A percentile compares a stretch with the other conserved stretches of the same genome.
Evolutionary conservation across 148 eudicot genomes (phyloP).

Genomic region (Simmondsia chinensis): DNA sequence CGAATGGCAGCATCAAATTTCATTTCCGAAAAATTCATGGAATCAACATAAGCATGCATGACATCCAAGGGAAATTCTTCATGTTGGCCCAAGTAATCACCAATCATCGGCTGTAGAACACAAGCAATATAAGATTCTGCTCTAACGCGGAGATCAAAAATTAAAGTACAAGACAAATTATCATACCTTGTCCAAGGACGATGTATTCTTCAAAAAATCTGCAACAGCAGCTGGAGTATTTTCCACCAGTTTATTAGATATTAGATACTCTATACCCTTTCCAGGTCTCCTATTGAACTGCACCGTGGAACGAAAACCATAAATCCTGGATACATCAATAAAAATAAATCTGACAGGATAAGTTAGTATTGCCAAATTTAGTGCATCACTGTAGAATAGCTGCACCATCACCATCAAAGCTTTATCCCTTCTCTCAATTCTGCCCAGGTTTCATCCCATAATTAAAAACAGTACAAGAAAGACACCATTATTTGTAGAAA

Average conservation of each 20-base stretch:
- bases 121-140: slow-evolving; percentile 4
- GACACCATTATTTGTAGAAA: too few relatives aligned
- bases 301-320: slow-evolving; percentile 1
- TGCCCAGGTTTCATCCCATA: too few relatives aligned
- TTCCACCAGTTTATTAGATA: slow-evolving; percentile 81
- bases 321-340: slow-evolving; percentile 4
- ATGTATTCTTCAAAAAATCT: slow-evolving; percentile 73
- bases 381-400: too few relatives aligned
- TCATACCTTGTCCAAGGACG: slow-evolving; percentile 72
- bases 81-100: slow-evolving; percentile 96
- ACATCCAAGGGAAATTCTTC: slow-evolving; percentile 93
- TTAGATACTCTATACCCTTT: slow-evolving; percentile 74
- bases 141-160: neutral
- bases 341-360: too few relatives aligned
- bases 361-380: too few relatives aligned
- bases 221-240: slow-evolving; percentile 82
- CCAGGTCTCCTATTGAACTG: slow-evolving; percentile 83
- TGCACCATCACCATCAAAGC: too few relatives aligned
- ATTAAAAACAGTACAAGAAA: too few relatives aligned
- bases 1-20: slow-evolving; percentile 86
- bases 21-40: slow-evolving; percentile 85
- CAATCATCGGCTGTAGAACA: slow-evolving; percentile 80
- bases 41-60: slow-evolving; percentile 97
- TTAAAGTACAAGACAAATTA: neutral
- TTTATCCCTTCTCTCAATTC: too few relatives aligned